Base-by-base conservation (phyloP, 345 rosid genomes). In the Citropsis articulata region DNA sequence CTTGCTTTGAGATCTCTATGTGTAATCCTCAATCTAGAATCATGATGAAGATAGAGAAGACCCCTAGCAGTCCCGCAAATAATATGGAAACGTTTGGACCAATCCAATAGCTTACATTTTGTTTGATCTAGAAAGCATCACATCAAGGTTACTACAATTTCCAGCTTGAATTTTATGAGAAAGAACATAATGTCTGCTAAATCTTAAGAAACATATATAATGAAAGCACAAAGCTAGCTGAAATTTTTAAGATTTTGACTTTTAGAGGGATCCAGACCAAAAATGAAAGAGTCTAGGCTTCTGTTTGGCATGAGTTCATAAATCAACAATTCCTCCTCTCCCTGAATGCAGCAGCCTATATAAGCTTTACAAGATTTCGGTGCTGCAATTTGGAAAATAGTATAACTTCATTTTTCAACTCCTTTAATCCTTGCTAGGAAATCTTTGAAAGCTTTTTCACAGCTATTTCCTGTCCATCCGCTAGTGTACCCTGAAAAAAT, bases 11-110 rank as follows among this genome's bases (percentile, higher is more conserved):
- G 1, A 4, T 33, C 35, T 5, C 35, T 33, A 33, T 33, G 35
- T 33, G 5, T 33, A 33, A 33, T 33, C 6, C 6, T 33, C 35
- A 33, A 33, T 33, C 1, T 33, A 5, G 35, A 33, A 33, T 33
- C 1, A 33, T 5, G 35, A 1, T 33, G 6, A 33, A 33, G 6
- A 33, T 33, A 33, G 35, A 33, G 35, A 33, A 33, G 83, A 28
- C 89, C 89, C 35, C 84, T 72, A 45, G 87, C 87, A 77, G 84
- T 86, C 9, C 89, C 89, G 18, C 80, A 75, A 50, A 86, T 86
- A 66, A 86, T 80, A 4, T 84, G 45, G 0, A 78, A 77, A 40
- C 87, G 77, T 79, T 81, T 83, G 2, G 76, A 66, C 89, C 89
- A 87, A 66, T 79, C 79, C 18, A 70, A 72, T 66, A 75, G 33